These are phyloP conservation scores for Salix brachista DNA, from an alignment of 345 rosid genomes.

Conservation along the genomic window DNA sequence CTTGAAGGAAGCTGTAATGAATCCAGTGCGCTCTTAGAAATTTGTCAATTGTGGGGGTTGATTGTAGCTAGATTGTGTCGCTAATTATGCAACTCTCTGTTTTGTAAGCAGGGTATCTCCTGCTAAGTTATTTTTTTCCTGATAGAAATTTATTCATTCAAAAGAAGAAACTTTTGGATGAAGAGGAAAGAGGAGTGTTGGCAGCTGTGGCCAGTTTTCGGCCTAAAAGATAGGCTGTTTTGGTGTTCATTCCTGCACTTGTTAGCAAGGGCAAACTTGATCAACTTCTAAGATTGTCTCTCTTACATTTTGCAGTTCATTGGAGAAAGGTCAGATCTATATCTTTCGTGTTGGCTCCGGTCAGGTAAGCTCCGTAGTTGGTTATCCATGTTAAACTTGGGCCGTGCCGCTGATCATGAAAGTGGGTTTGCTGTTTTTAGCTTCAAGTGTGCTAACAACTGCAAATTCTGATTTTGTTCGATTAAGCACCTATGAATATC, in stretches of 20 bases:
- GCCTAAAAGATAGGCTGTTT: background rate
- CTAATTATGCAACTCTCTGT: too few relatives aligned
- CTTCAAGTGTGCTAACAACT: background rate
- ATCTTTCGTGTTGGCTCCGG: conserved; percentile 91
- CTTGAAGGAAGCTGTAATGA: too few relatives aligned
- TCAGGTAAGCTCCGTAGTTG: conserved; percentile 49
- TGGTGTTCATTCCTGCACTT: too few relatives aligned
- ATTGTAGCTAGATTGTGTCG: too few relatives aligned
- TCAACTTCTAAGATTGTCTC: conserved; percentile 1
- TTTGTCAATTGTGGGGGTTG: too few relatives aligned
- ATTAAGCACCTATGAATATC: background rate
- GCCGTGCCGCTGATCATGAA: background rate
- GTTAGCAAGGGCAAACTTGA: background rate
- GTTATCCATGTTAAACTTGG: background rate
- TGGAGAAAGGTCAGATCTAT: conserved; percentile 76
- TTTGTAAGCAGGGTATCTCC: too few relatives aligned
- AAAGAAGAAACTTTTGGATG: background rate
- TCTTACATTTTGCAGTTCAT: conserved; percentile 53
- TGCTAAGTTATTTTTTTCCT: too few relatives aligned
- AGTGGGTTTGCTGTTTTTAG: background rate
- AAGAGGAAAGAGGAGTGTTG: background rate
- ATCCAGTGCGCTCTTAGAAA: too few relatives aligned
- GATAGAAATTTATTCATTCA: too few relatives aligned
- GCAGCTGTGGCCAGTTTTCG: background rate
- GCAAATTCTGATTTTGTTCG: background rate